These are phyloP conservation scores for Phyllosticta citribraziliensis DNA, from an alignment of 2,329 filamentous ascomycete species.

Conservation along the genomic window DNA sequence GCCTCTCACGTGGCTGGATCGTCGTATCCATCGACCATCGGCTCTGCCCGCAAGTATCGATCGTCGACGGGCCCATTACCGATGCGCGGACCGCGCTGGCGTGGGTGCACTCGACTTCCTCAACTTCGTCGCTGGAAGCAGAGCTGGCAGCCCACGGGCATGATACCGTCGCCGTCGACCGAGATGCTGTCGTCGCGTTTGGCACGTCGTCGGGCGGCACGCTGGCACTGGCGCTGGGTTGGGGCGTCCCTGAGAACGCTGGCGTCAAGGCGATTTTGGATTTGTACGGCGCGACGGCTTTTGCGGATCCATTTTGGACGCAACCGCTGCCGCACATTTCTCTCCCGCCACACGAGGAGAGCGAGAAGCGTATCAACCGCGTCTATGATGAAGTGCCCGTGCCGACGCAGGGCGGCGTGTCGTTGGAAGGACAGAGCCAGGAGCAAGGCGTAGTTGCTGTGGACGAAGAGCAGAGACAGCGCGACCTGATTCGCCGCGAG, in stretches of 20 bases:
- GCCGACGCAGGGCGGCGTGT: slow-evolving; percentile 31
- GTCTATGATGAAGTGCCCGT: slow-evolving; percentile 29
- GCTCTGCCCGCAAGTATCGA: slow-evolving; percentile 25
- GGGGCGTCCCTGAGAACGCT: slow-evolving; percentile 21
- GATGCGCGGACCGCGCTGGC: slow-evolving; percentile 28
- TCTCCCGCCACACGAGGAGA: slow-evolving; percentile 11
- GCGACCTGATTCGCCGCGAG: slow-evolving; percentile 19
- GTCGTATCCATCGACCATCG: slow-evolving; percentile 18
- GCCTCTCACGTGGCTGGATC: slow-evolving; percentile 14
- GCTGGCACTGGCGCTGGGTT: slow-evolving; percentile 36
- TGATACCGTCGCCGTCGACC: slow-evolving; percentile 16
- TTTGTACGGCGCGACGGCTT: slow-evolving; percentile 29
- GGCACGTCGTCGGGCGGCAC: slow-evolving; percentile 31
- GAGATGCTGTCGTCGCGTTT: slow-evolving; percentile 25
- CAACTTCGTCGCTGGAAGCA: slow-evolving; percentile 13
- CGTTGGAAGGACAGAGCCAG: slow-evolving; percentile 30
- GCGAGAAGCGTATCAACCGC: slow-evolving; percentile 23
- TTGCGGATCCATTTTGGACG: slow-evolving; percentile 30
- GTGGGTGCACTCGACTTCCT: slow-evolving; percentile 26
- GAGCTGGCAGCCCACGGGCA: slow-evolving; percentile 11
- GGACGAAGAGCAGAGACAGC: background rate
- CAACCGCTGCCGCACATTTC: slow-evolving; percentile 21
- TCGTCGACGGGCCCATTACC: slow-evolving; percentile 23
- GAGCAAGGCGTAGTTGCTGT: background rate
- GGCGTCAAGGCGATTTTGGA: slow-evolving; percentile 28